Evolutionary conservation across 768 basidiomycete genomes (phyloP), one percentile per base, ranked within the genome.

Genomic region (Sporobolomyces phaffii): DNA sequence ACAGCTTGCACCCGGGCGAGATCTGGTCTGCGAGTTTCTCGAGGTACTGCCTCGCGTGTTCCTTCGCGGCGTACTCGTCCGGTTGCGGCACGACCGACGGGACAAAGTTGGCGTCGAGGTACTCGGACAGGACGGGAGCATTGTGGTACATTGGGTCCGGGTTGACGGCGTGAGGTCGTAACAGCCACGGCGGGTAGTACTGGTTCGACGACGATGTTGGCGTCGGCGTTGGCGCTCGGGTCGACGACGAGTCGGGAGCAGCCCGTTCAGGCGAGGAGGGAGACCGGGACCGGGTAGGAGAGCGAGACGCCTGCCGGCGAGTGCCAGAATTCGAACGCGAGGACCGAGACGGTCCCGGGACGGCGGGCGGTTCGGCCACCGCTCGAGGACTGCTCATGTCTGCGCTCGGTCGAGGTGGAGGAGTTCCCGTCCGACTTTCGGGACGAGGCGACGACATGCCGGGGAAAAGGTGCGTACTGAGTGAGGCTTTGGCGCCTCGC

Each of bases 21-120:
- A 99, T 90, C 49, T 90, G 92, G 76, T 90, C 85, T 77, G 94
- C 94, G 79, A 99, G 86, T 73, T 90, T 84, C 81, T 99, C 93
- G 61, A 99, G 87, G 74, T 93, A 83, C 78, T 90, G 90, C 75
- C 94, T 82, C 70, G 97, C 93, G 74, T 94, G 90, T 80, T 97
- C 93, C 82, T 97, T 99, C 76, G 93, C 86, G 9, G 45, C 26
- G 62, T 69, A 73, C 62, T 75, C 75, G 18, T 72, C 73, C 2
- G 61, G 64, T 31, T 68, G 64, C 18, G 75, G 75, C 24, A 74
- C 62, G 53, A 75, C 62, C 20, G 63, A 60, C 13, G 75, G 75
- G 15, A 74, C 53, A n/a, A 73, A 75, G 24, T 41, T 57, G n/a
- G 61, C 22, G 13, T 51, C 49, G 51, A 75, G 63, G 58, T 69